These are phyloP conservation scores for Leishmania arabica DNA, from an alignment of 208 protist genomes.

Conservation along the genomic window DNA sequence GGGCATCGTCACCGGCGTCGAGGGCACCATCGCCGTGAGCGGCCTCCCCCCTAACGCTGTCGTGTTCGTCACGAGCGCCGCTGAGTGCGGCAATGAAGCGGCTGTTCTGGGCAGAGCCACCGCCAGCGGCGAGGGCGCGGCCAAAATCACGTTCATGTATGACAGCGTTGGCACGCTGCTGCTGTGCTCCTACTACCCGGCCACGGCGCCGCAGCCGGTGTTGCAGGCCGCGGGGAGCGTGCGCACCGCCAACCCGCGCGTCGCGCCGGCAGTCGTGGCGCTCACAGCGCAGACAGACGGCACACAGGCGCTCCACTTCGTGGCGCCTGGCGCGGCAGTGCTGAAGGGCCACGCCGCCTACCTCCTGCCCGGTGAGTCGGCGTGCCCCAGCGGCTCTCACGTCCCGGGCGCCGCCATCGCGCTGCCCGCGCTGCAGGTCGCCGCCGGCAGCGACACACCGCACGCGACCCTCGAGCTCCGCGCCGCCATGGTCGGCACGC, in stretches of 20 bases:
- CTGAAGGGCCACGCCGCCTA: not conserved
- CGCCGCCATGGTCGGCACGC: not conserved
- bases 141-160: conserved; percentile 4
- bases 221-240: conserved; percentile 34
- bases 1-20: conserved; percentile 14
- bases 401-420: not conserved
- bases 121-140: conserved; percentile 5
- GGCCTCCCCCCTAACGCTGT: conserved; percentile 30
- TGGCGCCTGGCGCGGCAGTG: not conserved
- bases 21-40: conserved; percentile 9
- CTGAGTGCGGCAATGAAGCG: conserved; percentile 8
- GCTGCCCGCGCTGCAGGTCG: not conserved
- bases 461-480: not conserved
- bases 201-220: not conserved
- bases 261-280: conserved; percentile 8
- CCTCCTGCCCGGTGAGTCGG: not conserved
- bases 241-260: conserved; percentile 28
- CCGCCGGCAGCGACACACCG: not conserved
- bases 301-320: not conserved
- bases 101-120: conserved; percentile 1
- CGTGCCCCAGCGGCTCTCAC: not conserved
- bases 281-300: conserved; percentile 13
- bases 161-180: conserved; percentile 3
- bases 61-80: conserved; percentile 17
- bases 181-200: conserved; percentile 15